These are phyloP conservation scores for Rhypophila decipiens DNA, from an alignment of 495 filamentous ascomycete species.

Conservation along the genomic window DNA sequence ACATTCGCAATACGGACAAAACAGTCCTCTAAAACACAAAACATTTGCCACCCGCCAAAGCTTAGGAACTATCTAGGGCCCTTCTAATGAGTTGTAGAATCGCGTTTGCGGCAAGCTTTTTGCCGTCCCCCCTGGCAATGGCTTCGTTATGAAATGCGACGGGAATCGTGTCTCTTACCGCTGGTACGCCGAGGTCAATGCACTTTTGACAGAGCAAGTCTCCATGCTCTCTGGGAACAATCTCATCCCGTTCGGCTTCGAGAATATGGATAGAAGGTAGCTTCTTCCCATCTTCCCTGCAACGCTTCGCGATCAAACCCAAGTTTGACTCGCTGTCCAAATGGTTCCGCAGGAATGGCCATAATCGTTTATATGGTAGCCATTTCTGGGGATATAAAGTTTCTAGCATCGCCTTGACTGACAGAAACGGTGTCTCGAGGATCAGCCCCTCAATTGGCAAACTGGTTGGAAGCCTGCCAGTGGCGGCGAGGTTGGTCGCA, in stretches of 20 bases:
- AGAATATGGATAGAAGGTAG: conserved; percentile 50
- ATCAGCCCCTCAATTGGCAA: conserved; percentile 44
- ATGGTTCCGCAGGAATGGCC: conserved; percentile 43
- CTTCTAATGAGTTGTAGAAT: conserved; percentile 16
- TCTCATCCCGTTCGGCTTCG: conserved; percentile 59
- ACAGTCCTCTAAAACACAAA: background rate
- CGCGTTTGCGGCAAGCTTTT: conserved; percentile 30
- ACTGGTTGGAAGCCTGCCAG: conserved; percentile 9
- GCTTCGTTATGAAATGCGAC: conserved; percentile 42
- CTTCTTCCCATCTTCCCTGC: conserved; percentile 7
- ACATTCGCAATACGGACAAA: background rate
- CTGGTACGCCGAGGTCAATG: conserved; percentile 31
- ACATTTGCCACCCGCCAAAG: background rate
- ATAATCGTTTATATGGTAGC: conserved; percentile 60
- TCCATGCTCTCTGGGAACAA: conserved; percentile 55
- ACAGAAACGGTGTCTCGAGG: conserved; percentile 73
- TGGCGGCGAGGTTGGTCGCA: conserved; percentile 44
- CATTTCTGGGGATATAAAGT: conserved; percentile 75
- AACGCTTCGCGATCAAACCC: conserved; percentile 23
- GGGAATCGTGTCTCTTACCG: conserved; percentile 28
- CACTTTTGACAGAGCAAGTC: conserved; percentile 41
- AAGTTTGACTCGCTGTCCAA: conserved; percentile 41
- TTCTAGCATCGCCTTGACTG: conserved; percentile 64
- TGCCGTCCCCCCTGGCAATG: conserved; percentile 37
- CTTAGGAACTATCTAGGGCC: conserved; percentile 9